Conservation (phyloP, 768 basidiomycete genomes). For the Agaricus sinodeliciosus region DNA sequence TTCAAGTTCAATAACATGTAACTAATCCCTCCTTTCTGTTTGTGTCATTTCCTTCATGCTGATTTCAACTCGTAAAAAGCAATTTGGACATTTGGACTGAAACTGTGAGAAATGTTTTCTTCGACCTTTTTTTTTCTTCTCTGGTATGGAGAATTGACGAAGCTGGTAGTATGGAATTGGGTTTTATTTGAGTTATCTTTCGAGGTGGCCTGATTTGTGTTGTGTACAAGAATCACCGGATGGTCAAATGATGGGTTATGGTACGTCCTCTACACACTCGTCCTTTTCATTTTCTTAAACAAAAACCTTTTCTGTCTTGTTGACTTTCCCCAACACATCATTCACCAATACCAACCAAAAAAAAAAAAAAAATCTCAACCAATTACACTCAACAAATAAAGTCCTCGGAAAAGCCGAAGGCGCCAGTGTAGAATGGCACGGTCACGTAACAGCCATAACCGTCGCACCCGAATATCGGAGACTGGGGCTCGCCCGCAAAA, state of each 20-base stretch:
- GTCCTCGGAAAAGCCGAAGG: slow-evolving; percentile 96
- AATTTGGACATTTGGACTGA: slow-evolving; percentile 98
- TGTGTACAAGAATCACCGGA: slow-evolving; percentile 75
- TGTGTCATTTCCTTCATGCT: background rate
- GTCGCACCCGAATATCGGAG: slow-evolving; percentile 93
- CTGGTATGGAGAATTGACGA: background rate
- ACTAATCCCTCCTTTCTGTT: slow-evolving; percentile 16
- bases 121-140: background rate
- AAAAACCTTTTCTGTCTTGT: background rate
- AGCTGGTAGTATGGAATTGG: slow-evolving; percentile 67
- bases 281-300: slow-evolving; percentile 1
- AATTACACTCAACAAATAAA: slow-evolving; percentile 20
- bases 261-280: slow-evolving; percentile 29
- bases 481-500: slow-evolving; percentile 75
- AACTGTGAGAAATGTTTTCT: slow-evolving; percentile 63
- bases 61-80: slow-evolving; percentile 28
- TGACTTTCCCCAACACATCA: too few species aligned
- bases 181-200: slow-evolving; percentile 86
- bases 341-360: too few species aligned
- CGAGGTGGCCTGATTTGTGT: slow-evolving; percentile 90
- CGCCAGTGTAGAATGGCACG: slow-evolving; percentile 69
- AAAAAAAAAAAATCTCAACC: too few species aligned
- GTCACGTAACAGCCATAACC: slow-evolving; percentile 92
- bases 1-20: slow-evolving; percentile 92
- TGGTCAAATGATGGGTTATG: slow-evolving; percentile 89